Conservation (phyloP, 192 early-diverging fungal species). For the Rhizophagus sp. region DNA sequence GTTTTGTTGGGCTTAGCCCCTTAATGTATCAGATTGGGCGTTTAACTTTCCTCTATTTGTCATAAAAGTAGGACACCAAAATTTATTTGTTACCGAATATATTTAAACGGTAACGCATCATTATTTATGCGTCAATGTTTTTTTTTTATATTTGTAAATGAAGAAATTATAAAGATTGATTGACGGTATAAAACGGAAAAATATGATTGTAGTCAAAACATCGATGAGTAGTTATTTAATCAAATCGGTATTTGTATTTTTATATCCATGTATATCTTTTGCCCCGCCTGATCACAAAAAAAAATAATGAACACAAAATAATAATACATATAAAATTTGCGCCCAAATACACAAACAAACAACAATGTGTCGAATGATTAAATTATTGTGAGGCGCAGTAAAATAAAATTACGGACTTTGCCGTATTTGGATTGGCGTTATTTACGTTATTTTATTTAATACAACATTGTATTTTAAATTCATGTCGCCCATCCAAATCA, state of each 20-base stretch:
- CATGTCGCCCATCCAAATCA: too few relatives aligned
- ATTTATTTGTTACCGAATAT: neutral
- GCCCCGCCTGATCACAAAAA: neutral
- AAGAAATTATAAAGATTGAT: neutral
- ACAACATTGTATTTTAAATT: too few relatives aligned
- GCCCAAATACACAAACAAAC: conserved; percentile 9
- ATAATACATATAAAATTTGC: too few relatives aligned
- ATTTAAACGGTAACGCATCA: neutral
- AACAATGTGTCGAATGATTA: neutral
- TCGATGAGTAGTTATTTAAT: neutral
- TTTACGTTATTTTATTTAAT: too few relatives aligned
- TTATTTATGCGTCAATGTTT: too few relatives aligned
- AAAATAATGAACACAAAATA: too few relatives aligned
- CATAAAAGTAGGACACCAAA: neutral
- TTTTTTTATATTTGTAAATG: neutral
- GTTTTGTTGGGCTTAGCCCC: neutral
- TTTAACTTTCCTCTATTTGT: neutral
- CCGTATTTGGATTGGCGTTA: too few relatives aligned
- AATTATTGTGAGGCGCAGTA: neutral
- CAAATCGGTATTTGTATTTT: neutral
- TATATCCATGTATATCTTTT: neutral
- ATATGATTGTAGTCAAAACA: neutral
- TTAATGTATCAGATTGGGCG: neutral
- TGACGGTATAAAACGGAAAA: neutral
- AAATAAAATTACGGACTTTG: neutral